phyloP scores from a whole-genome alignment of 768 basidiomycete species.

The Tylopilus felleus region DNA sequence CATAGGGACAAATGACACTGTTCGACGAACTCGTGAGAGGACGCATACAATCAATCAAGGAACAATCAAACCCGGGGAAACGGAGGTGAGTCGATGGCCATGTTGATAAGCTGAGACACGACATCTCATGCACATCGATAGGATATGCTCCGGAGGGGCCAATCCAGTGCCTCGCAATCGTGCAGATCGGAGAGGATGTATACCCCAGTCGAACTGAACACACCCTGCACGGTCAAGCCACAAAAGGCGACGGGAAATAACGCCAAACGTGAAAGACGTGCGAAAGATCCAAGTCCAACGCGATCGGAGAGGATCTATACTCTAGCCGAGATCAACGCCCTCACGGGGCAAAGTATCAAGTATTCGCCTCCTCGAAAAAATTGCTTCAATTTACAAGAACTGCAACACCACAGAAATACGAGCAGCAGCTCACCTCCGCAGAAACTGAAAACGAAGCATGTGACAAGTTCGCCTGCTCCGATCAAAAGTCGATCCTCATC shows the following conservation, averaged over 20 bases:
- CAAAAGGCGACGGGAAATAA: constrained; percentile 11
- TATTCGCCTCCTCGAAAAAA: constrained; percentile 22
- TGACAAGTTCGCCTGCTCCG: constrained; percentile 8
- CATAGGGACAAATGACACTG: constrained; percentile 12
- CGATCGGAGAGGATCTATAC: constrained; percentile 35
- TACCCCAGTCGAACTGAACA: constrained; percentile 20
- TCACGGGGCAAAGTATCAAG: constrained; percentile 26
- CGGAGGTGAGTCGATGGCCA: constrained; percentile 18
- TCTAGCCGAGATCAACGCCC: constrained; percentile 32
- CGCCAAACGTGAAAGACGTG: constrained; percentile 18
- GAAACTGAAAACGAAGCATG: constrained; percentile 9
- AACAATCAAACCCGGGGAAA: constrained; percentile 17
- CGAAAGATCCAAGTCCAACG: constrained; percentile 26
- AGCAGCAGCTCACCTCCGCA: constrained; percentile 23
- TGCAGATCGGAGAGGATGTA: constrained; percentile 25
- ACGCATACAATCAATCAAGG: constrained; percentile 10
- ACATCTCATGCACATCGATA: constrained; percentile 5
- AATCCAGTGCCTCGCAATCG: constrained; percentile 22
- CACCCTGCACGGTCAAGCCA: constrained; percentile 12
- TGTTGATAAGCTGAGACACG: neutral
- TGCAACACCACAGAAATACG: constrained; percentile 11
- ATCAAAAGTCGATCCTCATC: constrained; percentile 34
- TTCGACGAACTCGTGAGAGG: constrained; percentile 12
- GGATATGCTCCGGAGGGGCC: constrained; percentile 19
- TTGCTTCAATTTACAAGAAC: constrained; percentile 8